Conservation (phyloP, 306 rosid genomes). For the Dryas drummondii region DNA sequence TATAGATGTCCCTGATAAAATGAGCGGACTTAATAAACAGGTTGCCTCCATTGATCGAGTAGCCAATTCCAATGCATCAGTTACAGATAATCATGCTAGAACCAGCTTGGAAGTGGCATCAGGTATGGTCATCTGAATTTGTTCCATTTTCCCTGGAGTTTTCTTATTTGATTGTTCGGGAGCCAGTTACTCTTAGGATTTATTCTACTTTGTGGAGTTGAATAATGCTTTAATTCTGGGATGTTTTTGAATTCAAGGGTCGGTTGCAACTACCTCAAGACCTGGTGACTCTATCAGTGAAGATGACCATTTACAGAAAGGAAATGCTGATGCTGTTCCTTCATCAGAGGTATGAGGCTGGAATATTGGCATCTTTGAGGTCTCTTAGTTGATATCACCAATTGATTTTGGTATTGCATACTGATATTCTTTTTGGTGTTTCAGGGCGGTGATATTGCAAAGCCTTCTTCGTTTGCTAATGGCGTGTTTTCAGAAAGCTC, state of each 20-base stretch:
- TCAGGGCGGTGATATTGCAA: constrained; percentile 54
- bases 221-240: constrained; percentile 19
- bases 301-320: constrained; percentile 42
- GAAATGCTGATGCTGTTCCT: constrained; percentile 41
- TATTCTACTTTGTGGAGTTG: constrained; percentile 15
- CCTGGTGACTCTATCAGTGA: constrained; percentile 31
- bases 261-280: constrained; percentile 40
- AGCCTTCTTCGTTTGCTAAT: constrained; percentile 45
- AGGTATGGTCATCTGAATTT: constrained; percentile 48
- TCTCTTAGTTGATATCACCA: constrained; percentile 9
- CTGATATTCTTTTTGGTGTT: constrained; percentile 28
- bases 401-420: background rate
- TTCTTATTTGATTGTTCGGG: constrained; percentile 15
- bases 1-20: constrained; percentile 47
- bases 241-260: constrained; percentile 49
- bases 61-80: constrained; percentile 36
- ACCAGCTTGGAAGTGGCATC: constrained; percentile 50
- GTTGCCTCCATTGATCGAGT: constrained; percentile 46
- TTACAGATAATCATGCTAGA: constrained; percentile 48
- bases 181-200: constrained; percentile 13
- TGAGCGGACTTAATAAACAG: constrained; percentile 46
- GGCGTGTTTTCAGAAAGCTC: constrained; percentile 49
- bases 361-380: constrained; percentile 8
- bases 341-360: constrained; percentile 54
- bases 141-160: constrained; percentile 2